Percentiles rank a stretch among this genome's conserved stretches.
Evolutionary conservation across 1,284 basidiomycete genomes (phyloP).

Genomic region (Coniferiporia weirii): DNA sequence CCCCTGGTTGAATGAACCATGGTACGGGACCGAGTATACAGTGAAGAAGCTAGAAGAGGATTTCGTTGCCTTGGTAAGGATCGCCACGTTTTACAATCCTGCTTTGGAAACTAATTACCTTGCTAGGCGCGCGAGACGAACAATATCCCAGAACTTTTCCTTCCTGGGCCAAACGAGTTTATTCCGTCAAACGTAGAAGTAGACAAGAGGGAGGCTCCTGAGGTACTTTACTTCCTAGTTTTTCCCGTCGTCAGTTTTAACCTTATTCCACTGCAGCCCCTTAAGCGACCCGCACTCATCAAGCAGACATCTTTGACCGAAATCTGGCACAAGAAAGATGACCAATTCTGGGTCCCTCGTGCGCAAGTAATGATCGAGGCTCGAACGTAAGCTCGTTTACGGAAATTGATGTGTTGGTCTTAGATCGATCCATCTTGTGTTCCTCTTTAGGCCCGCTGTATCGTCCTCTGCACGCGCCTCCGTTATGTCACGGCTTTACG

Average conservation of each 20-base stretch:
- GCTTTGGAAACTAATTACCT: slow-evolving; percentile 2
- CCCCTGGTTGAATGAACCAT: slow-evolving; percentile 70
- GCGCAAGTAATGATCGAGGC: slow-evolving; percentile 71
- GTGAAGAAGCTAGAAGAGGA: slow-evolving; percentile 63
- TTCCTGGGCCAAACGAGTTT: slow-evolving; percentile 88
- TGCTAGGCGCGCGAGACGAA: slow-evolving; percentile 57
- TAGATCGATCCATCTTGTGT: slow-evolving; percentile 5
- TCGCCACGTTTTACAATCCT: neutral
- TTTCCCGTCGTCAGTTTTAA: neutral
- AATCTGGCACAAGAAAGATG: slow-evolving; percentile 96
- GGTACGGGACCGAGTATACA: slow-evolving; percentile 83
- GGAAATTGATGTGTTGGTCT: neutral
- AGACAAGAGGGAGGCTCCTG: slow-evolving; percentile 58
- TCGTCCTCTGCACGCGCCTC: slow-evolving; percentile 51
- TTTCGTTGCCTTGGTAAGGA: slow-evolving; percentile 57
- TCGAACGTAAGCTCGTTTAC: slow-evolving; percentile 45
- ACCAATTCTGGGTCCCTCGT: slow-evolving; percentile 91
- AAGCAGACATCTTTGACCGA: slow-evolving; percentile 65
- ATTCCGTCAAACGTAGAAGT: slow-evolving; percentile 86
- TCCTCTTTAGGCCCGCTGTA: slow-evolving; percentile 42
- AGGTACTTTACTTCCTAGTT: slow-evolving; percentile 39
- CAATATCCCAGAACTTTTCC: slow-evolving; percentile 60
- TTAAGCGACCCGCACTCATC: slow-evolving; percentile 72
- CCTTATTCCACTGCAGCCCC: slow-evolving; percentile 42
- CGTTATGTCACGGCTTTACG: slow-evolving; percentile 74